Percentiles rank a stretch among this genome's conserved stretches.
Conservation (phyloP, 768 basidiomycete genomes). For the Phaeotremella fagi region DNA sequence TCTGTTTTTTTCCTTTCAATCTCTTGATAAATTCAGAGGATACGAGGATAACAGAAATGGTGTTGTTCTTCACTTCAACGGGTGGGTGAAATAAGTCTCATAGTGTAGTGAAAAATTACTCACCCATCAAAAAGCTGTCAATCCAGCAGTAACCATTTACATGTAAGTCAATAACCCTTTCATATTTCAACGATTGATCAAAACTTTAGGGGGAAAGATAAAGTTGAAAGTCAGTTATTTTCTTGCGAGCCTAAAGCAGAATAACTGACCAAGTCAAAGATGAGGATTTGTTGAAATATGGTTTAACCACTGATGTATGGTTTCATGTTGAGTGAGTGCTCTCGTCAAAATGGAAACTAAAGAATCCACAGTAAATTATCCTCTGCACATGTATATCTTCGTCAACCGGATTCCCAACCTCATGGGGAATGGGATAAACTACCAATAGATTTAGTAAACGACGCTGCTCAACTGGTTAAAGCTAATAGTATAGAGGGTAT, state of each 20-base stretch:
- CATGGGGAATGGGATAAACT: slow-evolving; percentile 70
- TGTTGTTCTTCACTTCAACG: slow-evolving; percentile 61
- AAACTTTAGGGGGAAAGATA: slow-evolving; percentile 64
- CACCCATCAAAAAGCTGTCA: slow-evolving; percentile 54
- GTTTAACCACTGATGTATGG: slow-evolving; percentile 51
- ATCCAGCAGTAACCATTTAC: slow-evolving; percentile 70
- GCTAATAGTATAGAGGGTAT: slow-evolving; percentile 94
- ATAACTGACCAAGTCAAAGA: slow-evolving; percentile 54
- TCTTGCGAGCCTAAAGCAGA: background rate
- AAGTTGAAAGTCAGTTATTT: slow-evolving; percentile 77
- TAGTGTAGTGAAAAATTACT: slow-evolving; percentile 5
- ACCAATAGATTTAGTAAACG: slow-evolving; percentile 67
- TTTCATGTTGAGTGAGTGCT: slow-evolving; percentile 76
- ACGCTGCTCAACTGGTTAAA: slow-evolving; percentile 93
- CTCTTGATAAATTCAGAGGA: background rate
- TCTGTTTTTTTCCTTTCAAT: background rate
- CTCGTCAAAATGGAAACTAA: background rate
- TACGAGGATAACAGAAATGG: slow-evolving; percentile 52
- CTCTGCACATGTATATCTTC: slow-evolving; percentile 94
- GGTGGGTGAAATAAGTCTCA: slow-evolving; percentile 41
- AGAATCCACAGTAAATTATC: slow-evolving; percentile 56
- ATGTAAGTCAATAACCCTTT: slow-evolving; percentile 56
- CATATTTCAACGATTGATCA: background rate
- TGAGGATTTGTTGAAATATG: slow-evolving; percentile 90
- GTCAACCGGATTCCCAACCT: slow-evolving; percentile 69